Evolutionary conservation across 257 asterid genomes (phyloP).

Genomic region (Solanum peruvianum): DNA sequence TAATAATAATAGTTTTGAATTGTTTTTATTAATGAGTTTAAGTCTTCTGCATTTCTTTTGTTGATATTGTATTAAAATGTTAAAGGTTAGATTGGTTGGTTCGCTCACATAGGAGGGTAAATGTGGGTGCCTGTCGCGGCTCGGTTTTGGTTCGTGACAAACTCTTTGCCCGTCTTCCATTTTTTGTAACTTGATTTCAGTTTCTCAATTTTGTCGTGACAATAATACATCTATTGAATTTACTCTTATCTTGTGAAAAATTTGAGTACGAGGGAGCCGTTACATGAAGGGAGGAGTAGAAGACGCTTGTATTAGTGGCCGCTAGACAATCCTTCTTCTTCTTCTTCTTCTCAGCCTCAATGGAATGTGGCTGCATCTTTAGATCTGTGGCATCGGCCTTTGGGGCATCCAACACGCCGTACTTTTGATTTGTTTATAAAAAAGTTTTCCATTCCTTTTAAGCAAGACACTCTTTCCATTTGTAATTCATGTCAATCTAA

Average conservation of each 20-base stretch:
- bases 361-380: neutral
- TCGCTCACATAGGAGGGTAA: too few relatives aligned
- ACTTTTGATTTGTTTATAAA: neutral
- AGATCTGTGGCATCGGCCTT: neutral
- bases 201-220: neutral
- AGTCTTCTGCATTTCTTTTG: too few relatives aligned
- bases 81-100: too few relatives aligned
- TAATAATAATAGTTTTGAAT: too few relatives aligned
- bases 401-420: neutral
- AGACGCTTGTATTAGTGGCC: neutral
- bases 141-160: too few relatives aligned
- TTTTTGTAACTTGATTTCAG: neutral
- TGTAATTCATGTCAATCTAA: neutral
- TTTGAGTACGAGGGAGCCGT: neutral
- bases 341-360: neutral
- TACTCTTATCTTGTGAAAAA: neutral
- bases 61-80: too few relatives aligned
- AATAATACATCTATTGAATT: too few relatives aligned
- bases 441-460: neutral
- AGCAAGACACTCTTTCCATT: neutral
- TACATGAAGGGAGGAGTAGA: neutral
- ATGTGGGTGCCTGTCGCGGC: too few relatives aligned
- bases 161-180: neutral
- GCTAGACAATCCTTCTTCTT: neutral
- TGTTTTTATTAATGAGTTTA: too few relatives aligned